A percentile compares a stretch with the other conserved stretches of the same genome.
phyloP scores from a whole-genome alignment of 306 rosid species.

The Gillenia trifoliata region DNA sequence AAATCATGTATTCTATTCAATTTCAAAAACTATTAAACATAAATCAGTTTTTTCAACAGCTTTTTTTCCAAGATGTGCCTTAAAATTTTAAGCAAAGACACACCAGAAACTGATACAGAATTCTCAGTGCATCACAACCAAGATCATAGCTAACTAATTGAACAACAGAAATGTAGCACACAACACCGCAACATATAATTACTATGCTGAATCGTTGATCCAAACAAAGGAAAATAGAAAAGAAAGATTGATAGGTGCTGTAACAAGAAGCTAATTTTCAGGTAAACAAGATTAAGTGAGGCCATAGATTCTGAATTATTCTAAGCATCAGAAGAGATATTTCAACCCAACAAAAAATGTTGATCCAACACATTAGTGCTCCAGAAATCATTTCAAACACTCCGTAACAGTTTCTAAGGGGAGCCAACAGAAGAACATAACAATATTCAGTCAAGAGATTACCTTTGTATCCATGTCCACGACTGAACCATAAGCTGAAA shows the following conservation, averaged over 20 bases:
- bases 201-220: not conserved
- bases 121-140: not conserved
- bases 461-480: constrained; percentile 64
- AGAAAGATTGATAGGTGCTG: not conserved
- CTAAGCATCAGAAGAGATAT: not conserved
- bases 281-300: not conserved
- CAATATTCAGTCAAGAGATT: constrained; percentile 10
- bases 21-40: too few species aligned
- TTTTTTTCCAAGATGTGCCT: not conserved
- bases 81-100: too few species aligned
- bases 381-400: not conserved
- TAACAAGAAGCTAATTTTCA: not conserved
- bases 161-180: not conserved
- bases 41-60: not conserved
- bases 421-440: not conserved
- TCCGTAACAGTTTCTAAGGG: not conserved
- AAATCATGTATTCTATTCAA: too few species aligned
- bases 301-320: not conserved
- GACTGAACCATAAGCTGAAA: constrained; percentile 71
- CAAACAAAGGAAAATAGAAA: not conserved
- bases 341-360: not conserved
- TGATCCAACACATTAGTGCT: not conserved
- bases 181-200: not conserved
- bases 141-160: not conserved
- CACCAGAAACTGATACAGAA: not conserved